Base-by-base conservation (phyloP, 169 alveolate species). In the Neospora caninum region DNA sequence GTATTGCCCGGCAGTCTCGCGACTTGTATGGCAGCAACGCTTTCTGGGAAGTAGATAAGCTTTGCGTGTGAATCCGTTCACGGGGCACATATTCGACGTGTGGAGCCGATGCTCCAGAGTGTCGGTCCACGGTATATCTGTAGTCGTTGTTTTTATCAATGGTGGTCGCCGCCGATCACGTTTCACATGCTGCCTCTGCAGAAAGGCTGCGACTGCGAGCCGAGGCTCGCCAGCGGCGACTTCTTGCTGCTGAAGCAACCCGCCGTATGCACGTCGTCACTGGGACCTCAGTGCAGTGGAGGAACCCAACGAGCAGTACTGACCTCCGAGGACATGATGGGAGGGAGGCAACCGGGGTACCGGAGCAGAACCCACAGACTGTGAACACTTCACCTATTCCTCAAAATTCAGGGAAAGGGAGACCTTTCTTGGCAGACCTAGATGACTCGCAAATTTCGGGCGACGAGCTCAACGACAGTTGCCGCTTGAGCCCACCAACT, bases 171-270 rank as follows among this genome's bases (percentile, higher is more conserved):
- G 78, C 78, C 20, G 31, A 13, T 29, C 34, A 64, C 78, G 2
- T 20, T 64, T 64, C 78, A 7, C 34, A 6, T 64, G 25, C 36
- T 29, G 78, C 78, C 78, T 64, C 78, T n/a, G 78, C 78, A 25
- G 78, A 64, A 29, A 0, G 78, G 78, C 78, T 64, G 10, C 78
- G 78, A 10, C 78, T 64, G 4, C 78, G 78, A 0, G 78, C 78
- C 34, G 36, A 64, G 34, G 78, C 78, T 64, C 78, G 78, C 34
- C 78, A 64, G 78, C 78, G 78, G 78, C 78, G 78, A 29, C 78
- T 64, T 20, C 34, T 64, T 25, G 78, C 0, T 18, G 78, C 78
- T 4, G 78, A 64, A n/a, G 29, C 78, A 4, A n/a, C 34, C 78
- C 78, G 78, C 36, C 78, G 78, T 64, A 25, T 64, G 78, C 78